Percentiles rank a stretch among this genome's conserved stretches.
Conservation (phyloP, 1,284 basidiomycete genomes). For the Pseudozyma sp. region DNA sequence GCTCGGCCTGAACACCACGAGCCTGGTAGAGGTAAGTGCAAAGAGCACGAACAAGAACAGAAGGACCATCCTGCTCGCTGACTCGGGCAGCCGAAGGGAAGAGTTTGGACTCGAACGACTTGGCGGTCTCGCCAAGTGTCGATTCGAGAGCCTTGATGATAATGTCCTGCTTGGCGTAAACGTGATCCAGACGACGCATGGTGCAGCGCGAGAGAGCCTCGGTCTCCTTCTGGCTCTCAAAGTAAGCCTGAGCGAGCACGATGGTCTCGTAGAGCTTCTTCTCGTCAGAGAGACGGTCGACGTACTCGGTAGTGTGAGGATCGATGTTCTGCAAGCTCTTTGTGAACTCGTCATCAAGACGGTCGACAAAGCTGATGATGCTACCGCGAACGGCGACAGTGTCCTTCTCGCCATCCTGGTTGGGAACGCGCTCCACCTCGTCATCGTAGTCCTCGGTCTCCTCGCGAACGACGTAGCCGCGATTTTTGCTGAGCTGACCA, state of each 20-base stretch:
- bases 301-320: constrained; percentile 97
- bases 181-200: constrained; percentile 95
- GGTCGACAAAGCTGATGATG: constrained; percentile 80
- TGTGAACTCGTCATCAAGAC: constrained; percentile 98
- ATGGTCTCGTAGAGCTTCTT: constrained; percentile 93
- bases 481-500: constrained; percentile 79
- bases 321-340: constrained; percentile 98
- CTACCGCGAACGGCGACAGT: constrained; percentile 65
- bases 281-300: constrained; percentile 87
- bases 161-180: constrained; percentile 93
- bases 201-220: constrained; percentile 76
- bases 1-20: constrained; percentile 78
- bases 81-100: constrained; percentile 55
- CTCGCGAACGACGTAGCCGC: constrained; percentile 82
- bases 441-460: constrained; percentile 94
- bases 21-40: constrained; percentile 95
- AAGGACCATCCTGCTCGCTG: constrained; percentile 69
- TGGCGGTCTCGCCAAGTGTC: constrained; percentile 68
- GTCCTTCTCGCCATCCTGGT: constrained; percentile 69
- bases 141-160: constrained; percentile 90
- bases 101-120: constrained; percentile 67
- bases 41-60: constrained; percentile 84
- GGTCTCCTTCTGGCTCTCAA: constrained; percentile 69
- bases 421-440: constrained; percentile 83
- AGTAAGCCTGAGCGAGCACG: constrained; percentile 89